These are phyloP conservation scores for Extremus antarcticus DNA, from an alignment of 495 filamentous ascomycete genomes.

Conservation along the genomic window DNA sequence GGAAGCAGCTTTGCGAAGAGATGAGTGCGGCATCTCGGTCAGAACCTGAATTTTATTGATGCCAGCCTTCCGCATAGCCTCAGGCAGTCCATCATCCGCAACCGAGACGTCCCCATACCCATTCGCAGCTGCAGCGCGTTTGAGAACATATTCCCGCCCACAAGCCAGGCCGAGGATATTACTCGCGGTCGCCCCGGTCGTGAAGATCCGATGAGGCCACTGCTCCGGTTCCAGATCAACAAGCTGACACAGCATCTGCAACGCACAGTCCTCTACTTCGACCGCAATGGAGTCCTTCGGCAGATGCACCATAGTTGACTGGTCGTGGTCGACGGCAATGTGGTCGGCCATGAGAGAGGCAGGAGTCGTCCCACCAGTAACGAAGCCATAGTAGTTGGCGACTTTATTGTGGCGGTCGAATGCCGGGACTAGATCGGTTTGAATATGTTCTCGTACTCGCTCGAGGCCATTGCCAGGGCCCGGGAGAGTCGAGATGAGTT, in stretches of 20 bases:
- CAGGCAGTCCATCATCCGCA: constrained; percentile 57
- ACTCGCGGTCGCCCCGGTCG: constrained; percentile 77
- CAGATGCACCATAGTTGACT: constrained; percentile 80
- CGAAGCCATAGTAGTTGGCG: constrained; percentile 74
- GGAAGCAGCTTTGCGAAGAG: constrained; percentile 69
- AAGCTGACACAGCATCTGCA: constrained; percentile 58
- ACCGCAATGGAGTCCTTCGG: constrained; percentile 62
- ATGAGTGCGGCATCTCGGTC: constrained; percentile 73
- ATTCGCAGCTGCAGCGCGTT: constrained; percentile 31
- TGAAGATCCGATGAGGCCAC: constrained; percentile 62
- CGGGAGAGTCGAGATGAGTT: constrained; percentile 28
- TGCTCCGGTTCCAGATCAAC: constrained; percentile 43
- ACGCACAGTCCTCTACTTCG: constrained; percentile 58
- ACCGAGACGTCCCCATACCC: constrained; percentile 35
- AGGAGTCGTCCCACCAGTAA: constrained; percentile 71
- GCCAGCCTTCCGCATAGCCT: constrained; percentile 50
- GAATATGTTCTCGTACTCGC: constrained; percentile 39
- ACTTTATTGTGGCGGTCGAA: constrained; percentile 53
- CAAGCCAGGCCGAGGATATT: constrained; percentile 76
- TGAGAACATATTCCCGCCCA: constrained; percentile 57
- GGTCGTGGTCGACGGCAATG: constrained; percentile 65
- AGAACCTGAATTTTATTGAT: constrained; percentile 62
- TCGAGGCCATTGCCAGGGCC: constrained; percentile 37
- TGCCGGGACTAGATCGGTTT: constrained; percentile 52
- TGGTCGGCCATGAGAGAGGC: constrained; percentile 78